phyloP scores from a whole-genome alignment of 768 basidiomycete genomes.

The Auriscalpium microsporum region DNA sequence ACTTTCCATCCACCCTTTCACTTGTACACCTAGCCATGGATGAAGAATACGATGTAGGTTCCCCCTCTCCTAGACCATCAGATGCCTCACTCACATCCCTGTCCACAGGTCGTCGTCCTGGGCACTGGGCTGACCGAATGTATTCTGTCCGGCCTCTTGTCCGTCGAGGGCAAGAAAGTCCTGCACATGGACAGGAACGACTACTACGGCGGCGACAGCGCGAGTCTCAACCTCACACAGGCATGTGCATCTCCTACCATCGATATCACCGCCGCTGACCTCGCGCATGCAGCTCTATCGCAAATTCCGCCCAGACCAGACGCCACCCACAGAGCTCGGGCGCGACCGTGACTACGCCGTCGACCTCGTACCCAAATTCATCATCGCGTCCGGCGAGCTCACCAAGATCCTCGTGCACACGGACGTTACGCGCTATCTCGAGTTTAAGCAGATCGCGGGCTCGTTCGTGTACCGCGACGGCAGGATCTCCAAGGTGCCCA shows the following conservation, averaged over 20 bases:
- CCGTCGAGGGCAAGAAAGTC: constrained; percentile 99
- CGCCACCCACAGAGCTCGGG: constrained; percentile 77
- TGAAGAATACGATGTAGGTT: constrained; percentile 92
- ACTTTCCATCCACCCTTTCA: constrained; percentile 13
- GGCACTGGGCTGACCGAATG: constrained; percentile 98
- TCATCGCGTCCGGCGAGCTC: constrained; percentile 95
- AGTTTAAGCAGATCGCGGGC: constrained; percentile 99
- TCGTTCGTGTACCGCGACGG: constrained; percentile 97
- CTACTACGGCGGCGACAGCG: constrained; percentile 97
- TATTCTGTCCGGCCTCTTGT: constrained; percentile 93
- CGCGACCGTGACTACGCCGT: constrained; percentile 97
- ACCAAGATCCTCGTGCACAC: constrained; percentile 98
- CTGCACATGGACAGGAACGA: constrained; percentile 98
- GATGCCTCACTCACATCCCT: not conserved
- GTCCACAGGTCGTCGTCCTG: constrained; percentile 70
- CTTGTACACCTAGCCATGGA: constrained; percentile 55
- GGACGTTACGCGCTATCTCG: constrained; percentile 96
- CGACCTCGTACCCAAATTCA: constrained; percentile 98
- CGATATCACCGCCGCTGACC: constrained; percentile 11
- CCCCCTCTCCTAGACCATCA: not conserved
- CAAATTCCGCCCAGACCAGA: constrained; percentile 78
- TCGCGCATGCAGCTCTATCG: constrained; percentile 68
- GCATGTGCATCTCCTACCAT: constrained; percentile 32
- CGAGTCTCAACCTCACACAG: constrained; percentile 95
- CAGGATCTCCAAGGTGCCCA: constrained; percentile 94